These are phyloP conservation scores for Parsonsia alboflavescens DNA, from an alignment of 257 asterid species.

Conservation along the genomic window DNA sequence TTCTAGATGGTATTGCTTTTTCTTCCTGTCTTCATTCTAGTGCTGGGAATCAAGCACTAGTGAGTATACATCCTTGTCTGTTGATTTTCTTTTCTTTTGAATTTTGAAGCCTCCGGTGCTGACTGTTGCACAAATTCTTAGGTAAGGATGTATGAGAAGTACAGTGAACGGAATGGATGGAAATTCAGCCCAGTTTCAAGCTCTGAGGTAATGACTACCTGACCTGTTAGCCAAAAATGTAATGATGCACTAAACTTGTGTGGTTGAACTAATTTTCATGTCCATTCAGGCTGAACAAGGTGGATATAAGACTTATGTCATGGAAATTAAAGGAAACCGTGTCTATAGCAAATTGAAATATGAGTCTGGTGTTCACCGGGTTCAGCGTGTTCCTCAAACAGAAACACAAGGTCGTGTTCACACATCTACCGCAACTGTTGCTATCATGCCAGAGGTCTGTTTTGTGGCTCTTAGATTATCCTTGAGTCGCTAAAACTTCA, in stretches of 20 bases:
- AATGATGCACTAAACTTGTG: slow-evolving; percentile 5
- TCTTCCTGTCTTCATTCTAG: background rate
- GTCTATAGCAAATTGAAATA: slow-evolving; percentile 96
- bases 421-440: slow-evolving; percentile 97
- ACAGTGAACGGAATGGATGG: slow-evolving; percentile 84
- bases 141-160: slow-evolving; percentile 90
- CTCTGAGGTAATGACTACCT: slow-evolving; percentile 65
- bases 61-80: background rate
- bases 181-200: slow-evolving; percentile 58
- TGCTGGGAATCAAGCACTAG: background rate
- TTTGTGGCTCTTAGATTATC: slow-evolving; percentile 8
- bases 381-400: slow-evolving; percentile 98
- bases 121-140: slow-evolving; percentile 15
- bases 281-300: slow-evolving; percentile 67
- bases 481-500: background rate
- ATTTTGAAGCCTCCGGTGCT: background rate
- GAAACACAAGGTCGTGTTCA: slow-evolving; percentile 99
- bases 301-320: slow-evolving; percentile 83
- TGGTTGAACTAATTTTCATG: slow-evolving; percentile 26
- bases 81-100: background rate
- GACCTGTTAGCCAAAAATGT: slow-evolving; percentile 5
- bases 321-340: slow-evolving; percentile 90
- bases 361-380: slow-evolving; percentile 98
- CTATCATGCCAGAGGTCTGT: slow-evolving; percentile 97
- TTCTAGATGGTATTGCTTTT: background rate